Conservation (phyloP, 257 asterid genomes). For the Nicotiana otophora region DNA sequence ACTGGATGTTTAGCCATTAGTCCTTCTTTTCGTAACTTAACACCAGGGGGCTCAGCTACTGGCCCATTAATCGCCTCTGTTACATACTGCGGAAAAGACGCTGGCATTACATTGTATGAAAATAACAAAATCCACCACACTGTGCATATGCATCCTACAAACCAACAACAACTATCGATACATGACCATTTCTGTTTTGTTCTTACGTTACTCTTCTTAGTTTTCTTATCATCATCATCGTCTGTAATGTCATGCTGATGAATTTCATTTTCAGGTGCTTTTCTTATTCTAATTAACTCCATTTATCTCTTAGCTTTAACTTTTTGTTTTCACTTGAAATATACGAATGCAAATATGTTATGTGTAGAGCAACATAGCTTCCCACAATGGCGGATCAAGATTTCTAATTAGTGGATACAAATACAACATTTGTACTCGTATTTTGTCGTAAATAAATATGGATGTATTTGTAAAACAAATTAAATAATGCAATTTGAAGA, state of each 20-base stretch:
- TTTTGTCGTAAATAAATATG: too few relatives aligned
- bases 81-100: conserved; percentile 84
- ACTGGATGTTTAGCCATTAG: conserved; percentile 61
- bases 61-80: conserved; percentile 84
- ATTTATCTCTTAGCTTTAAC: not conserved
- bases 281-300: conserved; percentile 47
- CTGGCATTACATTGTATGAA: conserved; percentile 72
- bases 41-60: conserved; percentile 83
- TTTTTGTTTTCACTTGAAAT: not conserved
- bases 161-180: conserved; percentile 75
- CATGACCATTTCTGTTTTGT: conserved; percentile 58
- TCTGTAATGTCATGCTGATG: not conserved
- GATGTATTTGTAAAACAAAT: too few relatives aligned
- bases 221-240: conserved; percentile 20
- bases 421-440: not conserved
- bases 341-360: not conserved
- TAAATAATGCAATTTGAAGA: too few relatives aligned
- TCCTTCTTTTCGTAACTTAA: conserved; percentile 67
- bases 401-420: not conserved
- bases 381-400: conserved; percentile 4
- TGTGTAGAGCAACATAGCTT: not conserved
- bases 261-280: conserved; percentile 29
- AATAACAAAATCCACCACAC: conserved; percentile 75
- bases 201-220: conserved; percentile 15
- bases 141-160: conserved; percentile 64